Conservation (phyloP, 2,329 filamentous ascomycete species). For the Phoma sp. region DNA sequence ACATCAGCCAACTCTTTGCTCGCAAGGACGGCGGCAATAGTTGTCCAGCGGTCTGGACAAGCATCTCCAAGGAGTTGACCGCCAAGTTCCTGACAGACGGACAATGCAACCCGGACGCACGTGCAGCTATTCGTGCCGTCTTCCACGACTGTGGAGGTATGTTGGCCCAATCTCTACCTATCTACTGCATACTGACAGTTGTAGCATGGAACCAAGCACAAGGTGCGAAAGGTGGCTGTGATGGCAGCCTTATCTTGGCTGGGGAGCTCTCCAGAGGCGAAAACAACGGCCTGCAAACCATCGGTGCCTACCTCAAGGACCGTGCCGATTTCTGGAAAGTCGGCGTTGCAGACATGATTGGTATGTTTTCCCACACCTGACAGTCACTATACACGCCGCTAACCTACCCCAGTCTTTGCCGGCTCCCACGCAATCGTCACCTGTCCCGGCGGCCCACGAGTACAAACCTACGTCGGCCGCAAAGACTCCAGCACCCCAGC, state of each 20-base stretch:
- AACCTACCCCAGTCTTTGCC: constrained; percentile 27
- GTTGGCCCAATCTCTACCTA: neutral
- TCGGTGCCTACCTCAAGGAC: constrained; percentile 42
- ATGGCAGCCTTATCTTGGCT: constrained; percentile 23
- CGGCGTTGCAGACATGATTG: constrained; percentile 15
- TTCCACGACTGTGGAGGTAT: constrained; percentile 32
- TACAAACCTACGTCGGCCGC: constrained; percentile 22
- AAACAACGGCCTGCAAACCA: constrained; percentile 52
- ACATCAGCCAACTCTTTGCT: constrained; percentile 17
- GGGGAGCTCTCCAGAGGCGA: constrained; percentile 30
- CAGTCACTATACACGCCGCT: constrained; percentile 19
- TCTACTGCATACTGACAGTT: neutral
- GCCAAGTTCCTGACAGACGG: constrained; percentile 27
- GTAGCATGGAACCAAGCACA: constrained; percentile 24
- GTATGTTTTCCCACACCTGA: constrained; percentile 8
- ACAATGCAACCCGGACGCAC: constrained; percentile 26
- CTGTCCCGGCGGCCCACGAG: constrained; percentile 22
- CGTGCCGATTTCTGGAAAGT: constrained; percentile 47
- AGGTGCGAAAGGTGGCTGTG: constrained; percentile 21
- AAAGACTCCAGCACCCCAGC: constrained; percentile 18
- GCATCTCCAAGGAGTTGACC: constrained; percentile 9
- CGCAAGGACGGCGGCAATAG: constrained; percentile 19
- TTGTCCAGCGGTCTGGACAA: constrained; percentile 18
- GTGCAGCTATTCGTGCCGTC: constrained; percentile 22
- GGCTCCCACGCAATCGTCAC: constrained; percentile 20